Conservation (phyloP, 176 grass and related monocot genomes). For the sorghum (Sorghum bicolor) region DNA sequence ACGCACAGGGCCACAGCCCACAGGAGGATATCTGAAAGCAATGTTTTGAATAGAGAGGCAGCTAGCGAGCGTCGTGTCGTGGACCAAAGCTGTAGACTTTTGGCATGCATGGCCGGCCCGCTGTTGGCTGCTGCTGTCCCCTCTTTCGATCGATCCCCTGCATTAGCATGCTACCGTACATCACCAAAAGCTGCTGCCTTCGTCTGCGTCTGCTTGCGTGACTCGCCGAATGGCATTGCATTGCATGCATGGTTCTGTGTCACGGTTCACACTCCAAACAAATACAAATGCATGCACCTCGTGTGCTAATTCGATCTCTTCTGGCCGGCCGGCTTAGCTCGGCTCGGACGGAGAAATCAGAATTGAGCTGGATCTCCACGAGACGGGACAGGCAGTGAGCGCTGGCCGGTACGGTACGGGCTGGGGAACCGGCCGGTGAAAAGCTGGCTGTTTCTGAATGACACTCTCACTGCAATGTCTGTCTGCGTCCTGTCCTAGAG, state of each 20-base stretch:
- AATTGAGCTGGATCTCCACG: not conserved
- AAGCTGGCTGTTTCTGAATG: not conserved
- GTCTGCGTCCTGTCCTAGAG: not conserved
- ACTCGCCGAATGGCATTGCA: not conserved
- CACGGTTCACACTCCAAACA: constrained; percentile 23
- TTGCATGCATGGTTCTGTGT: too few species aligned
- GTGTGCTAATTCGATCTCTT: not conserved
- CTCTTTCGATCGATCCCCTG: too few species aligned
- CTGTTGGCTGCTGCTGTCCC: too few species aligned
- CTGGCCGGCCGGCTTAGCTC: not conserved
- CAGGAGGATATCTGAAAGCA: too few species aligned
- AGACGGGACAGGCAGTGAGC: not conserved
- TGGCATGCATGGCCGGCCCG: too few species aligned
- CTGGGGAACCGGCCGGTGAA: not conserved
- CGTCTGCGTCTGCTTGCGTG: not conserved
- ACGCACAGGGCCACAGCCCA: too few species aligned
- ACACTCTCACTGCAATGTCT: not conserved
- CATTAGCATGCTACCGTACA: not conserved
- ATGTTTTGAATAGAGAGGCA: too few species aligned
- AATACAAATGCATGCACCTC: not conserved
- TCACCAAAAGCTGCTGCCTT: not conserved
- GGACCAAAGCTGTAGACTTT: not conserved
- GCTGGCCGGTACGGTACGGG: not conserved
- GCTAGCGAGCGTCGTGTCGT: too few species aligned
- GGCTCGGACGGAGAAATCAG: too few species aligned